phyloP scores from a whole-genome alignment of 495 filamentous ascomycete genomes.

The Elasticomyces elasticus region DNA sequence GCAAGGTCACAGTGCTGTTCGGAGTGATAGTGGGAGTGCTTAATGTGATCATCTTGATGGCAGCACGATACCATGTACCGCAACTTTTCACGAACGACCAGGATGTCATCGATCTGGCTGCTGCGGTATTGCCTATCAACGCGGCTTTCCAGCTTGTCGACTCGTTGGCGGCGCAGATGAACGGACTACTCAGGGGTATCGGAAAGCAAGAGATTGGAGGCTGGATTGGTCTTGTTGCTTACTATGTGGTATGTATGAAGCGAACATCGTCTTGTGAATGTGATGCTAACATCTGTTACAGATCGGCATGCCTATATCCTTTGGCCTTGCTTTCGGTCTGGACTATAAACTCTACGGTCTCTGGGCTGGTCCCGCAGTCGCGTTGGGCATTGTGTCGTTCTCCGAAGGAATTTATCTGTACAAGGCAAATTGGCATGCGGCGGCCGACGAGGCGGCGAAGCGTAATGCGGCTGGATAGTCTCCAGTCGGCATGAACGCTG shows the following conservation, averaged over 20 bases:
- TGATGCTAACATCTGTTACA: neutral
- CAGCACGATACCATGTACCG: constrained; percentile 58
- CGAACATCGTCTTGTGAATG: neutral
- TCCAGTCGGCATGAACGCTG: neutral
- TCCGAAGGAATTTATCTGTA: constrained; percentile 60
- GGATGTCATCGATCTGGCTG: constrained; percentile 68
- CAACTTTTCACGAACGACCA: constrained; percentile 68
- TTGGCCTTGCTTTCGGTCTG: constrained; percentile 61
- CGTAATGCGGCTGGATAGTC: constrained; percentile 42
- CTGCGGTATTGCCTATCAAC: constrained; percentile 61
- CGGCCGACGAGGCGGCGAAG: constrained; percentile 59
- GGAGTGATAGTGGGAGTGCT: constrained; percentile 62
- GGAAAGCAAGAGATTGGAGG: constrained; percentile 82
- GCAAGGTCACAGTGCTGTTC: constrained; percentile 43
- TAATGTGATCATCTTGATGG: constrained; percentile 58
- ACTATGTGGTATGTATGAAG: constrained; percentile 50
- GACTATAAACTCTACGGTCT: constrained; percentile 65
- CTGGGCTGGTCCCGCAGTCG: constrained; percentile 47
- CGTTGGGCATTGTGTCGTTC: constrained; percentile 42
- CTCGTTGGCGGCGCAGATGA: constrained; percentile 62
- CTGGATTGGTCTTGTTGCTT: constrained; percentile 72
- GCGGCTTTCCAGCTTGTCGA: constrained; percentile 87
- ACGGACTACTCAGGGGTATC: constrained; percentile 73
- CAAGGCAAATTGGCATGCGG: constrained; percentile 59
- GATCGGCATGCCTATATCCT: constrained; percentile 73